A percentile compares a stretch with the other conserved stretches of the same genome.
phyloP scores from a whole-genome alignment of 495 filamentous ascomycete genomes.

The Pyrenula aspistea region DNA sequence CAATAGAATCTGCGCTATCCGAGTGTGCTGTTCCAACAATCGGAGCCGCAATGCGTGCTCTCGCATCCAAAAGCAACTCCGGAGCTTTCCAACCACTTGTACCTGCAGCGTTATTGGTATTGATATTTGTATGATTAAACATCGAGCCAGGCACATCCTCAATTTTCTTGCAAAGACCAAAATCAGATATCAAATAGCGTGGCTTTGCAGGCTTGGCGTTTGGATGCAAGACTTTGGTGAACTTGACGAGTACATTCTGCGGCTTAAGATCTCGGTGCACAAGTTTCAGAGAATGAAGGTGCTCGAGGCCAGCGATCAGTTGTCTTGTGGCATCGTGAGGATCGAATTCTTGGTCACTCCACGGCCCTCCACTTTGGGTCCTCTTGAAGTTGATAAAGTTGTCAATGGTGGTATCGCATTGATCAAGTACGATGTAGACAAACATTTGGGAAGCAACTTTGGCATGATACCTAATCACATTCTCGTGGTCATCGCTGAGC shows the following conservation, averaged over 20 bases:
- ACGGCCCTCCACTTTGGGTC: slow-evolving; percentile 11
- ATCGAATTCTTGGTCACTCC: slow-evolving; percentile 37
- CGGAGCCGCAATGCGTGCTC: slow-evolving; percentile 20
- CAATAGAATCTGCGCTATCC: slow-evolving; percentile 30
- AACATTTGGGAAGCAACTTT: slow-evolving; percentile 83
- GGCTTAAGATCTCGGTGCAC: slow-evolving; percentile 96
- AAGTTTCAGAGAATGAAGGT: slow-evolving; percentile 84
- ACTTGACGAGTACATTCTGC: slow-evolving; percentile 81
- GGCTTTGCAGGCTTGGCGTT: slow-evolving; percentile 38
- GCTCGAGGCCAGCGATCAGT: slow-evolving; percentile 72
- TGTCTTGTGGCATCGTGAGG: slow-evolving; percentile 63
- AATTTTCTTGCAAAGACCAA: slow-evolving; percentile 96
- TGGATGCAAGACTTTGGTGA: slow-evolving; percentile 26
- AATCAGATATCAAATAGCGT: slow-evolving; percentile 88
- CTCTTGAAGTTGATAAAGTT: slow-evolving; percentile 69
- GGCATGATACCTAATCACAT: slow-evolving; percentile 92
- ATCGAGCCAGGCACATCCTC: slow-evolving; percentile 92
- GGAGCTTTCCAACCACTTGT: slow-evolving; percentile 95
- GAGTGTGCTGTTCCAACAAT: slow-evolving; percentile 29
- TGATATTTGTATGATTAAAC: slow-evolving; percentile 22
- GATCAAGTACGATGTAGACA: slow-evolving; percentile 89
- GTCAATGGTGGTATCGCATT: slow-evolving; percentile 87
- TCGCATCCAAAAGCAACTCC: slow-evolving; percentile 79
- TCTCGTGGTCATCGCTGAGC: slow-evolving; percentile 89
- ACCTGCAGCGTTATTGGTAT: slow-evolving; percentile 58